Conservation (phyloP, 75 land plant genomes). For the Pinus taeda region DNA sequence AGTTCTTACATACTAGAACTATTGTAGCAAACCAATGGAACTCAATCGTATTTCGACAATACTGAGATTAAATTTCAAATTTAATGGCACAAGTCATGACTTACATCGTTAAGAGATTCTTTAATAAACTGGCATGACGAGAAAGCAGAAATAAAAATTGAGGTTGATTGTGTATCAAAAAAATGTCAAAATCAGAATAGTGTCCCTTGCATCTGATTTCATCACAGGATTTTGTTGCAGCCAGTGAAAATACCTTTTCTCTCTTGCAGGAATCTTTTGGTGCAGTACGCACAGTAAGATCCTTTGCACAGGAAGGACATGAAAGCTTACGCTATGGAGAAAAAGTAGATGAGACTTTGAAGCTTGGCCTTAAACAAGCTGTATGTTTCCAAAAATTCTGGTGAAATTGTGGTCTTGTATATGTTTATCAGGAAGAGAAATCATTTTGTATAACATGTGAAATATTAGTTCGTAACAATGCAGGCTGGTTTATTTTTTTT, state of each 20-base stretch:
- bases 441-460: constrained; percentile 1
- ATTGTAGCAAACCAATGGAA: neutral
- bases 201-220: neutral
- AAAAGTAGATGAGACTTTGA: constrained; percentile 83
- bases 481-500: neutral
- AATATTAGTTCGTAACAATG: neutral
- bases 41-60: too few relatives aligned
- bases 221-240: neutral
- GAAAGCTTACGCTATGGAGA: constrained; percentile 75
- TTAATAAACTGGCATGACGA: too few relatives aligned
- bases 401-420: neutral
- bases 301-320: constrained; percentile 92
- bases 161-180: neutral
- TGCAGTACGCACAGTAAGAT: constrained; percentile 91
- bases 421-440: neutral
- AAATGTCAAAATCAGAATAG: neutral
- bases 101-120: neutral
- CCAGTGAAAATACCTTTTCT: neutral
- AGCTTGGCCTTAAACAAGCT: constrained; percentile 93
- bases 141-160: neutral
- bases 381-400: constrained; percentile 42
- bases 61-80: constrained; percentile 3
- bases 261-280: constrained; percentile 88
- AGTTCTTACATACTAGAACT: neutral
- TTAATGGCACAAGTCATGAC: neutral